A percentile compares a stretch with the other conserved stretches of the same genome.
Evolutionary conservation across 257 asterid species (phyloP).

Genomic region (Solanum sparsipilum): DNA sequence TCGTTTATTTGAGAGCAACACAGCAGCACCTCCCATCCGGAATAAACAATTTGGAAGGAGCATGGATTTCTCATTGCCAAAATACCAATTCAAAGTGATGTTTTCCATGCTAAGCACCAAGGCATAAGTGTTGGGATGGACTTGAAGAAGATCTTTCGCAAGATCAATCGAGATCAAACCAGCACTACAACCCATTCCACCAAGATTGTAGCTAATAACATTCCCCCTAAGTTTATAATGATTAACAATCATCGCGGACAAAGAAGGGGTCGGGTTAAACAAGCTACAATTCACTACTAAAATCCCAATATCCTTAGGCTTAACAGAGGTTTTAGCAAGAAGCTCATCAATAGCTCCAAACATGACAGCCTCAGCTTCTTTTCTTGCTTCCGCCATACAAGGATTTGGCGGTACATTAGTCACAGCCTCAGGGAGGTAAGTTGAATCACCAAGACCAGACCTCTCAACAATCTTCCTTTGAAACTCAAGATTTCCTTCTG

Average conservation of each 20-base stretch:
- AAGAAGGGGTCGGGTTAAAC: conserved; percentile 81
- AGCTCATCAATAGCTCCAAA: conserved; percentile 78
- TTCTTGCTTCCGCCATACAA: conserved; percentile 64
- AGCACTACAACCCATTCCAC: conserved; percentile 92
- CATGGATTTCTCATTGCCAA: conserved; percentile 56
- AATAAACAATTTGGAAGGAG: conserved; percentile 33
- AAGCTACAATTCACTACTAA: conserved; percentile 74
- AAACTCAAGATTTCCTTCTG: conserved; percentile 43
- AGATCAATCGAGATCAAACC: conserved; percentile 74
- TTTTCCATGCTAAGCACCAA: conserved; percentile 76
- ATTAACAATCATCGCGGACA: conserved; percentile 68
- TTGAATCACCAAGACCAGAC: conserved; percentile 71
- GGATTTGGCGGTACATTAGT: conserved; percentile 64
- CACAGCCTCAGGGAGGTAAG: conserved; percentile 69
- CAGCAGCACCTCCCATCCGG: conserved; percentile 41
- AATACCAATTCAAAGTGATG: conserved; percentile 73
- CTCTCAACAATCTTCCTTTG: conserved; percentile 73
- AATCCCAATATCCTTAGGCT: conserved; percentile 72
- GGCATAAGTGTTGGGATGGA: conserved; percentile 66
- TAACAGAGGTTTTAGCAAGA: conserved; percentile 50
- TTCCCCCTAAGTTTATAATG: conserved; percentile 77
- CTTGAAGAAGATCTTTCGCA: conserved; percentile 76
- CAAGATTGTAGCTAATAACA: conserved; percentile 55
- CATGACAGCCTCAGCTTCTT: conserved; percentile 74
- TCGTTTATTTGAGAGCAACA: conserved; percentile 58